Evolutionary conservation across 805 yeast species (phyloP).

Genomic region (Kuraishia piskuri): DNA sequence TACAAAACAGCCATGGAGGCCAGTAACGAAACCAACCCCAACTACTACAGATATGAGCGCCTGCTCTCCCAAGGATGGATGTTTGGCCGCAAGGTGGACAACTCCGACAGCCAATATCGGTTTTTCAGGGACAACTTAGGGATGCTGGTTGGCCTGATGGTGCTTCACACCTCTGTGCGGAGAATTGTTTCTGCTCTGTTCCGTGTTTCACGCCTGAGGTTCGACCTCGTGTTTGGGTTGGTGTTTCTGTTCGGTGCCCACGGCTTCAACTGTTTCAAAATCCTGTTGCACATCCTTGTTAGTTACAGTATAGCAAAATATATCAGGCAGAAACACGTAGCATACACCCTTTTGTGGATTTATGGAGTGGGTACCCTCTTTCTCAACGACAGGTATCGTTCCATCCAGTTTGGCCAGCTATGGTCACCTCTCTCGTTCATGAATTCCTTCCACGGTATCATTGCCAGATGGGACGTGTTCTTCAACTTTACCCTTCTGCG

Average conservation of each 20-base stretch:
- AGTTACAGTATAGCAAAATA: conserved; percentile 42
- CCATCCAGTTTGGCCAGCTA: conserved; percentile 38
- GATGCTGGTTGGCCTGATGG: conserved; percentile 45
- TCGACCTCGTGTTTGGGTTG: conserved; percentile 68
- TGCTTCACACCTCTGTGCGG: conserved; percentile 47
- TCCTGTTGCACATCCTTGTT: conserved; percentile 47
- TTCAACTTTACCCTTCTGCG: conserved; percentile 85
- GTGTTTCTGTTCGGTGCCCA: conserved; percentile 66
- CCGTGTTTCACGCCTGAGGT: conserved; percentile 36
- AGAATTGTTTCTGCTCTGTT: conserved; percentile 18
- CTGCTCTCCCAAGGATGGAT: conserved; percentile 80
- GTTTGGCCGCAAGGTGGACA: conserved; percentile 84
- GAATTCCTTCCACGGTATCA: conserved; percentile 69
- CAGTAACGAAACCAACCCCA: conserved; percentile 64
- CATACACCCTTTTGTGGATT: conserved; percentile 51
- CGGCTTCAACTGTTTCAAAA: conserved; percentile 64
- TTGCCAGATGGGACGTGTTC: conserved; percentile 92
- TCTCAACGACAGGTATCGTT: conserved; percentile 61
- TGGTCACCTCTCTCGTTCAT: conserved; percentile 34
- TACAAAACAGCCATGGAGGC: conserved; percentile 75
- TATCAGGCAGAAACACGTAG: conserved; percentile 24
- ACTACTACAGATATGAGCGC: conserved; percentile 54
- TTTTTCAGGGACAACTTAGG: conserved; percentile 79
- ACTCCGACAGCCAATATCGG: conserved; percentile 83
- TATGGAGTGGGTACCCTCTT: conserved; percentile 77